phyloP scores from a whole-genome alignment of 2,329 filamentous ascomycete species.

The Cytospora piceae region DNA sequence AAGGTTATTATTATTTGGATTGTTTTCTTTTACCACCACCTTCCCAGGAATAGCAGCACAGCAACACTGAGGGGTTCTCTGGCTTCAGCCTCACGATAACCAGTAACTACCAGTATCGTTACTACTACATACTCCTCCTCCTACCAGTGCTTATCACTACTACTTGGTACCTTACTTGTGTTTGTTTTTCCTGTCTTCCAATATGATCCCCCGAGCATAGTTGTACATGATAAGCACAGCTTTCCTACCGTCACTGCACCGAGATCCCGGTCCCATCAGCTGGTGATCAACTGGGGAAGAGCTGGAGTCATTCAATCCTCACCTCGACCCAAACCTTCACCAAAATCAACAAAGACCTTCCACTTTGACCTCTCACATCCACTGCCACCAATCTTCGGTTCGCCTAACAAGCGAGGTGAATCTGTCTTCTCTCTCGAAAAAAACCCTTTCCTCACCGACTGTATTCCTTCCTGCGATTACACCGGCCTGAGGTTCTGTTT shows the following conservation, averaged over 20 bases:
- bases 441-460: neutral
- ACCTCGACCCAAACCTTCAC: neutral
- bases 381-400: neutral
- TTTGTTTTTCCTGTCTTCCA: neutral
- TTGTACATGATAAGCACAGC: neutral
- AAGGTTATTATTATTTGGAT: no score
- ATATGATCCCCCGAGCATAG: neutral
- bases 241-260: neutral
- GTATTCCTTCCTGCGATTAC: neutral
- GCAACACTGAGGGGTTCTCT: neutral
- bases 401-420: neutral
- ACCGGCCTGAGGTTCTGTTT: neutral
- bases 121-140: neutral
- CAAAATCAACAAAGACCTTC: neutral
- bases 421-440: neutral
- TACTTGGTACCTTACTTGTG: neutral
- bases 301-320: slow-evolving; percentile 3
- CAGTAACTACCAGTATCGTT: no score
- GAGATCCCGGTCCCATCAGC: slow-evolving; percentile 1
- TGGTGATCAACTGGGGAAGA: slow-evolving; percentile 4
- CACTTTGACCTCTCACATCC: neutral
- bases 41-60: neutral
- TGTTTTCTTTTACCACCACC: no score
- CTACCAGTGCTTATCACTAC: neutral
- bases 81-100: neutral